Conservation (phyloP, 106 monocot species). For the Dendrobium catenatum region DNA sequence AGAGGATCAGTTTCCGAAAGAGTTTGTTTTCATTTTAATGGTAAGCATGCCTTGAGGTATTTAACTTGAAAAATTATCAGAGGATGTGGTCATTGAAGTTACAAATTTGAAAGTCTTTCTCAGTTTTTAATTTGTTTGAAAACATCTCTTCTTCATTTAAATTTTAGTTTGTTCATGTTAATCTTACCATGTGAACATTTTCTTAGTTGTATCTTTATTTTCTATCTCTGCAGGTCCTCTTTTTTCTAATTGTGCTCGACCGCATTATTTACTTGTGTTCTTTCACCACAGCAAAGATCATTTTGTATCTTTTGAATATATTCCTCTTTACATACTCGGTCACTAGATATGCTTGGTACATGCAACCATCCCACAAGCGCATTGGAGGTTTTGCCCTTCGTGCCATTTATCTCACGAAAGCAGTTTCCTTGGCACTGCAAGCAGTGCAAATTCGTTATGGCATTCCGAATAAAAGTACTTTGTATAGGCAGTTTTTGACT, state of each 20-base stretch:
- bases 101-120: not conserved
- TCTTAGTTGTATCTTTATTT: not conserved
- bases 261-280: slow-evolving; percentile 92
- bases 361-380: slow-evolving; percentile 52
- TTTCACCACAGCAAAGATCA: slow-evolving; percentile 63
- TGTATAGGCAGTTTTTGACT: slow-evolving; percentile 84
- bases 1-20: slow-evolving; percentile 96
- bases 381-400: slow-evolving; percentile 54
- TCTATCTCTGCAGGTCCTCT: slow-evolving; percentile 54
- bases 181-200: not conserved
- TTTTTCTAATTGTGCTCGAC: slow-evolving; percentile 95
- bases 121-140: not conserved
- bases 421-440: slow-evolving; percentile 78
- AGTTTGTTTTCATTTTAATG: slow-evolving; percentile 96
- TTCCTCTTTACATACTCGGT: slow-evolving; percentile 89
- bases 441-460: slow-evolving; percentile 85
- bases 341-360: slow-evolving; percentile 85
- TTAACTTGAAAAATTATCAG: not conserved
- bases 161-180: not conserved
- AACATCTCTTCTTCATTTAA: not conserved
- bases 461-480: slow-evolving; percentile 83
- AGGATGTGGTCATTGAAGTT: not conserved
- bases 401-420: slow-evolving; percentile 88
- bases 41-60: slow-evolving; percentile 26
- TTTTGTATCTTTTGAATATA: slow-evolving; percentile 87